phyloP scores from a whole-genome alignment of 805 yeast species.

The Yarrowia porcina region DNA sequence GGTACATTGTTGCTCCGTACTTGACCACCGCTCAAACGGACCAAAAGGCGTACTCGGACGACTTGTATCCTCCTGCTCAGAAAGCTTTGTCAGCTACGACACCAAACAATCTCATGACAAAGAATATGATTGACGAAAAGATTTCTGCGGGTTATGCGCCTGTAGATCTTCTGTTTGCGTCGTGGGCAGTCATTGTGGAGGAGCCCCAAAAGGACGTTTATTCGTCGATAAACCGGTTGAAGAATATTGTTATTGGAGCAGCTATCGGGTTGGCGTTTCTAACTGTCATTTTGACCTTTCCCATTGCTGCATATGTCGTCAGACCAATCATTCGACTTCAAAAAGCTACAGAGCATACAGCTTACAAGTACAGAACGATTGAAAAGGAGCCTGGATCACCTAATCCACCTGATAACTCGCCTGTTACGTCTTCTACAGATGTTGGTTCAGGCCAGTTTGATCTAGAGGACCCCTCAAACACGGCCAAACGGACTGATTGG shows the following conservation, averaged over 20 bases:
- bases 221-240: constrained; percentile 58
- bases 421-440: not conserved
- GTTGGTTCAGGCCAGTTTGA: not conserved
- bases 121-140: constrained; percentile 38
- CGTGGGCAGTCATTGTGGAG: constrained; percentile 75
- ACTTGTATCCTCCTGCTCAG: constrained; percentile 35
- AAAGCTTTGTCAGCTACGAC: constrained; percentile 37
- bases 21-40: constrained; percentile 37
- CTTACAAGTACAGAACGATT: constrained; percentile 35
- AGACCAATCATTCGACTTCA: constrained; percentile 76
- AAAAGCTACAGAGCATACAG: constrained; percentile 72
- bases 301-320: constrained; percentile 79
- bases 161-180: constrained; percentile 44
- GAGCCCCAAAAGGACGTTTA: constrained; percentile 58
- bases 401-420: not conserved
- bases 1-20: constrained; percentile 30
- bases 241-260: constrained; percentile 70
- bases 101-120: constrained; percentile 9
- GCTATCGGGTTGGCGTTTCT: constrained; percentile 74
- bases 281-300: constrained; percentile 72
- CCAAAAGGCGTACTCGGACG: constrained; percentile 30
- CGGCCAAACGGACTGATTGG: not conserved
- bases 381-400: not conserved
- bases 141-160: constrained; percentile 59
- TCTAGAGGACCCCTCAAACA: not conserved